Evolutionary conservation across 2,329 filamentous ascomycete genomes (phyloP), one percentile per base, ranked within the genome.

Genomic region (Proliferodiscus dingleyae): DNA sequence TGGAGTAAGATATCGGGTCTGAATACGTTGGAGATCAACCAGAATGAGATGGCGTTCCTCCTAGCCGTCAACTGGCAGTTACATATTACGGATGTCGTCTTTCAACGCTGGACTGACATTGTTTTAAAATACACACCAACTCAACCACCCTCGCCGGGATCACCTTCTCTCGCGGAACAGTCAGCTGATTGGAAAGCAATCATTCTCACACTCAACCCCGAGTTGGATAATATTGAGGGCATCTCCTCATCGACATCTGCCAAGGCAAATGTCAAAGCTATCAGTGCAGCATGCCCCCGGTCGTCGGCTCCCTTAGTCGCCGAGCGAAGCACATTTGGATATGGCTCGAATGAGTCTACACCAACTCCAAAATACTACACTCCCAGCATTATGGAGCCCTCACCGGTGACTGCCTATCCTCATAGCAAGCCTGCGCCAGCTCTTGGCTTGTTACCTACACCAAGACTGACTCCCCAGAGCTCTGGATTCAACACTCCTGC

Each of bases 1-100:
- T 98, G 93, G 93, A 97, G 91, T 68, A 97, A 95, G 74, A 98
- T 98, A 58, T 97, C 93, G 15, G 93, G 93, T n/a, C 74, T 98
- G 46, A 89, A 87, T 64, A 90, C 89, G 3, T 74, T 80, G 46
- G 93, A 98, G 69, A 97, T 98, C 68, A 97, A 97, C 68, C 85
- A 89, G 62, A 97, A 97, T 66, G 93, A 98, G 70, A 85, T 94
- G 66, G 83, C 87, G 15, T 98, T 97, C 65, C 77, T 98, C 37
- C 71, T 85, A 50, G 87, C 90, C 37, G 88, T 98, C 52, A 84
- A 89, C 66, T 98, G 91, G 90, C 88, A 89, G 61, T 79, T 98
- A 23, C 93, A 98, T 66, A 91, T 98, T 53, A 85, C 89, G 1
- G 89, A 96, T 56, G 77, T 84, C 3, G 78, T 87, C 8, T 97